These are phyloP conservation scores for Lactarius hengduanensis DNA, from an alignment of 768 basidiomycete species.

Conservation along the genomic window DNA sequence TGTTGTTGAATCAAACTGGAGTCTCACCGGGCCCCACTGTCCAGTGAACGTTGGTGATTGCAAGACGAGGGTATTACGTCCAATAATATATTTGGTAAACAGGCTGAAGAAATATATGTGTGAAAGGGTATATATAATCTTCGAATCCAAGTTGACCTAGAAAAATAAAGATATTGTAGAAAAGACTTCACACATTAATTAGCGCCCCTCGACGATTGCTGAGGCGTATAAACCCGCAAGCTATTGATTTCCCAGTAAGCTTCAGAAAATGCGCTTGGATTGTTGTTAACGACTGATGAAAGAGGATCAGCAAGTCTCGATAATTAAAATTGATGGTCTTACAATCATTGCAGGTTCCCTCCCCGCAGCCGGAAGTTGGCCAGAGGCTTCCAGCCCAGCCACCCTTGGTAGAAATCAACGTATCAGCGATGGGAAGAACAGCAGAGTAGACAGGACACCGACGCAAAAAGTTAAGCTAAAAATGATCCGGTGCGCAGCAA, in stretches of 20 bases:
- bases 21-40: too few relatives aligned
- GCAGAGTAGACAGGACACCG: conserved; percentile 30
- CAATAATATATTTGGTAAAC: too few relatives aligned
- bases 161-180: too few relatives aligned
- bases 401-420: conserved; percentile 14
- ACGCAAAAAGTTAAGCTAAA: conserved; percentile 66
- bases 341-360: conserved; percentile 48
- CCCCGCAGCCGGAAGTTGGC: conserved; percentile 38
- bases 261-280: conserved; percentile 56
- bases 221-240: conserved; percentile 51
- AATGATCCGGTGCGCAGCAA: conserved; percentile 51
- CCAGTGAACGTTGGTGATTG: background rate
- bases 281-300: conserved; percentile 52
- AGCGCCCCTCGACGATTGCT: background rate
- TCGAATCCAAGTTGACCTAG: too few relatives aligned
- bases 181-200: background rate
- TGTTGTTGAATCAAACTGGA: too few relatives aligned
- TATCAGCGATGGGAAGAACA: background rate
- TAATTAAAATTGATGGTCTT: conserved; percentile 31
- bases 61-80: background rate
- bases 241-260: conserved; percentile 73
- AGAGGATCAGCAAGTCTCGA: background rate
- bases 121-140: too few relatives aligned
- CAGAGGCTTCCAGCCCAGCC: conserved; percentile 25
- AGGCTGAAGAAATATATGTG: too few relatives aligned